Evolutionary conservation across 164 flowering plant genomes (phyloP).

Genomic region (Vitis riparia): DNA sequence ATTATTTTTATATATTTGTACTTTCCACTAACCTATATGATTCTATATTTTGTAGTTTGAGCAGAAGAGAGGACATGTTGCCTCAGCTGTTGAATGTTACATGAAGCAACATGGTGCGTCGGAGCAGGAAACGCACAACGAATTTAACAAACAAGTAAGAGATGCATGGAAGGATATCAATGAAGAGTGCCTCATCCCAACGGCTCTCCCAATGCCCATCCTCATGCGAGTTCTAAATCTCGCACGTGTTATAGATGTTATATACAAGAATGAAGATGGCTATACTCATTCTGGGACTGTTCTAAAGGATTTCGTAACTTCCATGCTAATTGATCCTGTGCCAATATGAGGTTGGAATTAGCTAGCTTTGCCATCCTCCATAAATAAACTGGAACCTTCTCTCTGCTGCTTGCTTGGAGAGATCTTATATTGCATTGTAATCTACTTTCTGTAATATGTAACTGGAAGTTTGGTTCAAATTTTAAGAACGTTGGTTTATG

Average conservation of each 20-base stretch:
- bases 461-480: no score
- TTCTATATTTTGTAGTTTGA: background rate
- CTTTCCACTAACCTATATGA: no score
- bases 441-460: no score
- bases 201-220: background rate
- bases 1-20: no score
- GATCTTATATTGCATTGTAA: no score
- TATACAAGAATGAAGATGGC: background rate
- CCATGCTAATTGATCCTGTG: background rate
- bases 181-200: background rate
- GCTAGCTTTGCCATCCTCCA: no score
- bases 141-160: background rate
- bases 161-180: background rate
- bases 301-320: no score
- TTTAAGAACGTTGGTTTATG: no score
- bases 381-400: no score
- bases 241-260: background rate
- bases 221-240: background rate
- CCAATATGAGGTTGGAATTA: background rate
- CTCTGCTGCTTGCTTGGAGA: no score
- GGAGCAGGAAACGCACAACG: background rate
- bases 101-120: conserved; percentile 14
- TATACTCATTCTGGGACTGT: background rate
- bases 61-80: conserved; percentile 13
- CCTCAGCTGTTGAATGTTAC: conserved; percentile 16